Conservation (phyloP, 371 early-diverging fungal species). For the Mucor velutinosus region DNA sequence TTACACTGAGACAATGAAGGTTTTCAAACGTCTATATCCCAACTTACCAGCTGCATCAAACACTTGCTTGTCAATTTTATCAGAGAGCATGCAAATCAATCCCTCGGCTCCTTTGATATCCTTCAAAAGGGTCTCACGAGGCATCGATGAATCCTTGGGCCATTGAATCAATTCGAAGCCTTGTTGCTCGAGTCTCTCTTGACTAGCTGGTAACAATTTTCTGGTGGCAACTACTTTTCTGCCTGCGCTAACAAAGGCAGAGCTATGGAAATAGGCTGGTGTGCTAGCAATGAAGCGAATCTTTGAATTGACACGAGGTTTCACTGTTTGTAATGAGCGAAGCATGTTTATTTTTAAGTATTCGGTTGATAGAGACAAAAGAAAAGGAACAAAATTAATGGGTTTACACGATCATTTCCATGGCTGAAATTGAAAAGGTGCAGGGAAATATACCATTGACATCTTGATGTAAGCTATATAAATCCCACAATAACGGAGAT, state of each 20-base stretch:
- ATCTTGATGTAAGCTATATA: not conserved
- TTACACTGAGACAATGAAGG: not conserved
- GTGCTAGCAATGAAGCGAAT: not conserved
- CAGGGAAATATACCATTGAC: not conserved
- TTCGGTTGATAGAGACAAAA: not conserved
- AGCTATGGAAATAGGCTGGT: constrained; percentile 1
- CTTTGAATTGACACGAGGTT: not conserved
- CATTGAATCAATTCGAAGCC: constrained; percentile 44
- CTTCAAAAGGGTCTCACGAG: constrained; percentile 35
- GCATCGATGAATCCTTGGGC: constrained; percentile 43
- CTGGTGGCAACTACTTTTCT: constrained; percentile 35
- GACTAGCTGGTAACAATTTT: constrained; percentile 32
- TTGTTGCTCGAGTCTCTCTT: constrained; percentile 15
- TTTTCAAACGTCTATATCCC: not conserved
- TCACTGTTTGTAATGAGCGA: not conserved
- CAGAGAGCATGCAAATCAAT: constrained; percentile 62
- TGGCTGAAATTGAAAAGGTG: not conserved
- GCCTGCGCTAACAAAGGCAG: not conserved
- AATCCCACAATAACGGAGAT: not conserved
- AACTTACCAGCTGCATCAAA: constrained; percentile 60
- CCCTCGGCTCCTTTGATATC: constrained; percentile 26
- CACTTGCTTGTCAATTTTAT: constrained; percentile 73
- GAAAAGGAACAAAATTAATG: not conserved
- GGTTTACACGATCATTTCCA: not conserved
- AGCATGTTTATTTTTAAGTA: not conserved